phyloP scores from a whole-genome alignment of 2,329 filamentous ascomycete genomes.

The Colletotrichum abscissum region DNA sequence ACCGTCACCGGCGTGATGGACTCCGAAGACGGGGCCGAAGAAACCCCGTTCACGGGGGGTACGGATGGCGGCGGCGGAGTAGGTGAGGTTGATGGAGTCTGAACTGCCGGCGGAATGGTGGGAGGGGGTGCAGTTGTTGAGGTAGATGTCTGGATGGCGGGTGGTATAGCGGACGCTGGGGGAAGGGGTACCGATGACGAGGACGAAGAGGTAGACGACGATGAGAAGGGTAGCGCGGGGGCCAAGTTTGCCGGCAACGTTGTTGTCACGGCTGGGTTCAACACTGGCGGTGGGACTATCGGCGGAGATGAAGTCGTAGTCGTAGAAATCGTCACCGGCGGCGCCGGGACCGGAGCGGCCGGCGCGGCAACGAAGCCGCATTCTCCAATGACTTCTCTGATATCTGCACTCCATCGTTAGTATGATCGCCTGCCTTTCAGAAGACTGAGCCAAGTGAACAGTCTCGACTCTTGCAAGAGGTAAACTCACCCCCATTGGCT shows the following conservation, averaged over 20 bases:
- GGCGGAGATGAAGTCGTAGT: neutral
- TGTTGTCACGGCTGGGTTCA: constrained; percentile 2
- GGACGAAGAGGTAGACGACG: no score
- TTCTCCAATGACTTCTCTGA: constrained; percentile 25
- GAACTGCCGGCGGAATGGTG: no score
- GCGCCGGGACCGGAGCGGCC: neutral
- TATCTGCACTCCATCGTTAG: neutral
- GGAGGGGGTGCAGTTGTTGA: neutral
- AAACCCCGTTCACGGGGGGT: neutral
- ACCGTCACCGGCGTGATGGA: constrained; percentile 27
- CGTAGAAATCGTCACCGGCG: neutral
- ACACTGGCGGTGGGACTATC: neutral
- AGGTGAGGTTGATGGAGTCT: no score
- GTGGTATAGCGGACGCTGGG: no score
- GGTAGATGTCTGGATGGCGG: neutral
- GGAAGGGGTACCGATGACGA: no score
- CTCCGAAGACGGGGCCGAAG: neutral
- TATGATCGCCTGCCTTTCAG: accelerated
- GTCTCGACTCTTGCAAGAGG: neutral
- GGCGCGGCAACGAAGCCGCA: constrained; percentile 18
- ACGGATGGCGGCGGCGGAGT: neutral
- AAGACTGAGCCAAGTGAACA: no score
- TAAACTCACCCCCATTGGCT: constrained; percentile 11
- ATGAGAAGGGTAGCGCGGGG: no score
- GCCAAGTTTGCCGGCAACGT: neutral